phyloP scores from a whole-genome alignment of 2,329 filamentous ascomycete genomes.

The Tolypocladium paradoxum region DNA sequence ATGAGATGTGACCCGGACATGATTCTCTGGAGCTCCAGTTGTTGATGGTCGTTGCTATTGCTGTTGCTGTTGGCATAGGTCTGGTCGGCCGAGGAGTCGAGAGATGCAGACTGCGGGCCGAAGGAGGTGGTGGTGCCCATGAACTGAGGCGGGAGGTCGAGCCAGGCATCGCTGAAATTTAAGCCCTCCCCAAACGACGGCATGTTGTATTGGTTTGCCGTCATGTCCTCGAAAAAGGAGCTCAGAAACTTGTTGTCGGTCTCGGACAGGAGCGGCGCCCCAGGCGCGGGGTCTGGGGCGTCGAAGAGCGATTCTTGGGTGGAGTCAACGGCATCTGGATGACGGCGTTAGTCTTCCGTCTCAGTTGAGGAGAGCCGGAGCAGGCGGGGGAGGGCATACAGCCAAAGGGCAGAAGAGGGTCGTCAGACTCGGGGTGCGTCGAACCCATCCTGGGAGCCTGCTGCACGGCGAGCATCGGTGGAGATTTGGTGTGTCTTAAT shows the following conservation, averaged over 20 bases:
- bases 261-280: conserved; percentile 54
- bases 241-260: conserved; percentile 48
- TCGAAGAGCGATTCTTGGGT: conserved; percentile 35
- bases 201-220: conserved; percentile 37
- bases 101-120: conserved; percentile 35
- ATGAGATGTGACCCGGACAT: conserved; percentile 20
- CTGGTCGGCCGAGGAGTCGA: conserved; percentile 9
- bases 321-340: conserved; percentile 33
- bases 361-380: conserved; percentile 1
- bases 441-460: conserved; percentile 47
- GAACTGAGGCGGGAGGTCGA: conserved; percentile 51
- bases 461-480: conserved; percentile 42
- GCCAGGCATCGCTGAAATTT: conserved; percentile 40
- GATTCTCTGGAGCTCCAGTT: conserved; percentile 6
- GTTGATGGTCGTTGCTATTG: conserved; percentile 2
- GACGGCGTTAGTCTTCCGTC: conserved; percentile 8
- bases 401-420: conserved; percentile 52
- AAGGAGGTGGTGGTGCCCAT: conserved; percentile 56
- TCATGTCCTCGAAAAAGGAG: conserved; percentile 45
- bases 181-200: conserved; percentile 41
- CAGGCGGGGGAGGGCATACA: conserved; percentile 38
- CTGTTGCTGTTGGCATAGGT: conserved; percentile 4
- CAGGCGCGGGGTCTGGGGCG: conserved; percentile 52
- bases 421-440: conserved; percentile 36
- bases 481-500: too few relatives aligned